Conservation (phyloP, 164 flowering plant species). For the grape (Vitis vinifera) region DNA sequence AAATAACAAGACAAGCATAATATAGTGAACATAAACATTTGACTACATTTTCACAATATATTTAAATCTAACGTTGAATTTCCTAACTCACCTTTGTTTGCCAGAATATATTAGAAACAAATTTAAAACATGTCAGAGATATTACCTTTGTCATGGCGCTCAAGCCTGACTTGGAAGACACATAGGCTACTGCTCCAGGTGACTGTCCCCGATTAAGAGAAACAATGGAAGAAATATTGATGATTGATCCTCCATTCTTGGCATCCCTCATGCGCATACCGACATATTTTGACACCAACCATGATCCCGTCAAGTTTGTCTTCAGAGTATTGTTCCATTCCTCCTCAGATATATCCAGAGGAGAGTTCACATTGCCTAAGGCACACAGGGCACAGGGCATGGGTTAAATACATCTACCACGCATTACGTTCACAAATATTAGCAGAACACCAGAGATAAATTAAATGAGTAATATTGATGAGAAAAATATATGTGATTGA, state of each 20-base stretch:
- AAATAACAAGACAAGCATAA: no score
- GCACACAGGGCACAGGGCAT: neutral
- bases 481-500: no score
- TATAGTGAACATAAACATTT: no score
- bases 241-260: slow-evolving; percentile 56
- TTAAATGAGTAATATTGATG: no score
- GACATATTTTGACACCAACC: slow-evolving; percentile 68
- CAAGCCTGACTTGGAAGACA: slow-evolving; percentile 57
- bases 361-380: slow-evolving; percentile 45
- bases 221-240: slow-evolving; percentile 71
- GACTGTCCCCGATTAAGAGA: slow-evolving; percentile 60
- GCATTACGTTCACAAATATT: no score
- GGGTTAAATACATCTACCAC: neutral
- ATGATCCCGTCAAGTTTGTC: slow-evolving; percentile 72
- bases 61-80: no score
- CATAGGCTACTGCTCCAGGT: slow-evolving; percentile 63
- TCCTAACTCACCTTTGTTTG: no score
- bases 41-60: no score
- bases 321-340: slow-evolving; percentile 55
- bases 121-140: neutral
- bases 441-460: no score
- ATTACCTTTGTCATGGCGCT: slow-evolving; percentile 66
- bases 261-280: slow-evolving; percentile 59
- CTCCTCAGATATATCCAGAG: slow-evolving; percentile 58
- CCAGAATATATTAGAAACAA: no score